Evolutionary conservation across 2,329 filamentous ascomycete species (phyloP).

Genomic region (Aspergillus nomiae): DNA sequence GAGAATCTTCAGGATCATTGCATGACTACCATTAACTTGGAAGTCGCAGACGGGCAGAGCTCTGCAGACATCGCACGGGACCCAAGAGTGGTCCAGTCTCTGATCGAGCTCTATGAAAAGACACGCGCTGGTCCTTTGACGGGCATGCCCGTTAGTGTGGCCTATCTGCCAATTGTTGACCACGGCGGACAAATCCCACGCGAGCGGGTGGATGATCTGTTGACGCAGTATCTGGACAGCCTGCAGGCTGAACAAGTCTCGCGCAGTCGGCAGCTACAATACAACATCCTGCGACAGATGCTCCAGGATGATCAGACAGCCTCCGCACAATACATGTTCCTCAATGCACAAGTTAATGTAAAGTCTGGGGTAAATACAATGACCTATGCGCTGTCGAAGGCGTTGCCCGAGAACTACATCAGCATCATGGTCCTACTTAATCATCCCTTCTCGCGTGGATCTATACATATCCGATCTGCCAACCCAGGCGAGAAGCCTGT

Average conservation of each 20-base stretch:
- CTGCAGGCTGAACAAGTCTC: no score
- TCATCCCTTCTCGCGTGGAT: conserved; percentile 38
- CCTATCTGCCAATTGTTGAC: conserved; percentile 30
- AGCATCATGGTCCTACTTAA: conserved; percentile 22
- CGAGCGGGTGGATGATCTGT: conserved; percentile 12
- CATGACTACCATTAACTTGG: conserved; percentile 31
- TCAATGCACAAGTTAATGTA: conserved; percentile 3
- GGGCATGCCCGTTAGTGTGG: conserved; percentile 26
- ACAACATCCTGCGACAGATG: conserved; percentile 15
- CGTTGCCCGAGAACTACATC: conserved; percentile 23
- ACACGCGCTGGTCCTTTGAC: conserved; percentile 25
- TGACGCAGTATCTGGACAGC: background rate
- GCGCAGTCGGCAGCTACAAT: conserved; percentile 11
- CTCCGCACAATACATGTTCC: conserved; percentile 19
- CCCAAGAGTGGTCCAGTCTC: conserved; percentile 19
- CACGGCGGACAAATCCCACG: conserved; percentile 16
- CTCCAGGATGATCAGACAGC: conserved; percentile 12
- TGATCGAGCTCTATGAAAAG: conserved; percentile 25
- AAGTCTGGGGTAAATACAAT: conserved; percentile 13
- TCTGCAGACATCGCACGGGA: conserved; percentile 29
- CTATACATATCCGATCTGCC: conserved; percentile 32
- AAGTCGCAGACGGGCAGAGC: conserved; percentile 24
- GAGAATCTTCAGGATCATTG: conserved; percentile 55
- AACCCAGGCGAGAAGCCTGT: conserved; percentile 38
- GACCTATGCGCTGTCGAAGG: conserved; percentile 15